A percentile compares a stretch with the other conserved stretches of the same genome.
phyloP scores from a whole-genome alignment of 495 filamentous ascomycete genomes.

The Sabuloglossum arenarium region DNA sequence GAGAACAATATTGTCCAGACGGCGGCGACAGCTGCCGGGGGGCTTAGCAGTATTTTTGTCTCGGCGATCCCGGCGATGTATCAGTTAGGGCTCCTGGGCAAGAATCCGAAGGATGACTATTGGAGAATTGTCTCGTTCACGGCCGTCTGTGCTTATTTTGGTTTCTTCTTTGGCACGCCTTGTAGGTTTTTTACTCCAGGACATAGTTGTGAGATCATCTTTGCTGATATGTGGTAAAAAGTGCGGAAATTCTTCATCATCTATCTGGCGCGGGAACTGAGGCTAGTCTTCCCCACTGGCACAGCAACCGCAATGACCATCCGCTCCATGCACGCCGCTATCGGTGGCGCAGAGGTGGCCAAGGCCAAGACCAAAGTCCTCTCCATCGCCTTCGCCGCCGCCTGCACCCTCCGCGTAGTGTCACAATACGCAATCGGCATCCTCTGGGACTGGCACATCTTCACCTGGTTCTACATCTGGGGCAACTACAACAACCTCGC shows the following conservation, averaged over 20 bases:
- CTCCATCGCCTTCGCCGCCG: conserved; percentile 24
- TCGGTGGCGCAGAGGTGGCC: conserved; percentile 28
- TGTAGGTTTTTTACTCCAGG: conserved; percentile 8
- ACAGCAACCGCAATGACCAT: conserved; percentile 45
- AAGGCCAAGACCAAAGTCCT: conserved; percentile 38
- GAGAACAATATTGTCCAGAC: conserved; percentile 49
- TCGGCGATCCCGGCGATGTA: conserved; percentile 45
- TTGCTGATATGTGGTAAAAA: conserved; percentile 3
- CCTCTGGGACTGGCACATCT: conserved; percentile 46
- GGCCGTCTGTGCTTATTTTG: conserved; percentile 41
- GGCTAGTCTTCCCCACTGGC: conserved; percentile 19
- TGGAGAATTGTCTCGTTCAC: conserved; percentile 38
- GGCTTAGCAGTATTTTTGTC: conserved; percentile 40
- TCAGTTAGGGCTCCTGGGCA: conserved; percentile 27
- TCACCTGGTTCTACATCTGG: conserved; percentile 44
- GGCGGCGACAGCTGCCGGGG: conserved; percentile 39
- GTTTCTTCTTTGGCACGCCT: conserved; percentile 46
- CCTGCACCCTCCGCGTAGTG: conserved; percentile 31
- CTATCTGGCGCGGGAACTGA: conserved; percentile 38
- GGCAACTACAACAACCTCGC: conserved; percentile 32
- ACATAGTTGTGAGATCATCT: not conserved
- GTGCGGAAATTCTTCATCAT: conserved; percentile 49
- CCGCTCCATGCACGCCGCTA: conserved; percentile 38
- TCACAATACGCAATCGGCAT: conserved; percentile 42
- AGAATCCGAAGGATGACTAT: conserved; percentile 31